Evolutionary conservation across 495 filamentous ascomycete genomes (phyloP), one percentile per base, ranked within the genome.

Genomic region (Neurospora sp.): DNA sequence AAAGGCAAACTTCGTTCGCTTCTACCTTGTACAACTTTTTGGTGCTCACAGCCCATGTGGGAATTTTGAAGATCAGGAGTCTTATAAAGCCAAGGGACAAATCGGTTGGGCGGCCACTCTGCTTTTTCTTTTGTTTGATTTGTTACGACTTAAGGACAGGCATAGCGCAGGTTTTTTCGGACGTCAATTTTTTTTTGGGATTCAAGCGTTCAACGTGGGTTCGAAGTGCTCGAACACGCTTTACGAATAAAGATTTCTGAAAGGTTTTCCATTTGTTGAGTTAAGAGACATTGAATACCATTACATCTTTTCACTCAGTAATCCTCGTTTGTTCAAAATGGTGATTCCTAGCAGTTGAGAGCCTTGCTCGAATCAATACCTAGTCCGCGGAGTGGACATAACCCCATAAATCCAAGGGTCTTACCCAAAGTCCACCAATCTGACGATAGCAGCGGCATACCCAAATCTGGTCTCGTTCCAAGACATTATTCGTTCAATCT

Each of bases 181-280:
- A 65, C 22, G 59, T 65, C 68, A 73, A n/a, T n/a, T n/a, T 42
- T 22, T 70, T 48, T 40, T 72, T 5, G 53, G 53, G 22, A 65
- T 35, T 65, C 22, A 12, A 65, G 27, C 53, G 53, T 65, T 18
- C 9, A 37, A 37, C 27, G 27, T 35, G 53, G n/a, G 37, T 70
- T 72, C 75, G 75, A 76, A 76, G 75, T 74, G 75, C 72, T 76
- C 75, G 75, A 76, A 70, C 53, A 65, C 53, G 53, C 70, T 68
- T 61, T 38, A 74, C 27, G 69, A 70, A 70, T 53, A 59, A 69
- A 42, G 35, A 35, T 70, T 70, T 70, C 31, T 65, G 12, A 18
- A 65, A 35, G 6, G 35, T 9, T 35, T 35, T 35, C 27, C 27
- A 65, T 65, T 65, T 35, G 53, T 35, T 31, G 53, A 27, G 53